These are phyloP conservation scores for Clarireedia hainanense DNA, from an alignment of 2,329 filamentous ascomycete genomes.

Conservation along the genomic window DNA sequence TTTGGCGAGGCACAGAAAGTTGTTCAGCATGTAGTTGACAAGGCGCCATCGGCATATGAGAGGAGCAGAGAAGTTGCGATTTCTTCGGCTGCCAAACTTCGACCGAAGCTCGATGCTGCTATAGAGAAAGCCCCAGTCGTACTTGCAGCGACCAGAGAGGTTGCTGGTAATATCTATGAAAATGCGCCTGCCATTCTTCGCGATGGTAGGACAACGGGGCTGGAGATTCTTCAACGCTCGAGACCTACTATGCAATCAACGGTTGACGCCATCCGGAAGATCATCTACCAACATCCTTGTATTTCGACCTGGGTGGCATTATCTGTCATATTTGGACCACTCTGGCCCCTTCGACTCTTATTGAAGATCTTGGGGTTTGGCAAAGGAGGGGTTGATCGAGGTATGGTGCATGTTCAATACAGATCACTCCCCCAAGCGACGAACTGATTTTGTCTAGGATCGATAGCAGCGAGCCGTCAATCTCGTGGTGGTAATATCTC, in stretches of 20 bases:
- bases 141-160: neutral
- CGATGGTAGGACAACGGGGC: neutral
- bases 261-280: neutral
- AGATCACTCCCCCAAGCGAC: neutral
- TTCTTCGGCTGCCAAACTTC: neutral
- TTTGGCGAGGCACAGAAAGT: constrained; percentile 1
- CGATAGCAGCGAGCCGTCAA: neutral
- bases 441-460: neutral
- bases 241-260: neutral
- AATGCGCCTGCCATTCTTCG: neutral
- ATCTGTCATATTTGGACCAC: neutral
- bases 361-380: constrained; percentile 3
- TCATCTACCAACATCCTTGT: neutral
- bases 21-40: neutral
- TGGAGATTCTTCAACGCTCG: neutral
- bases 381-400: neutral
- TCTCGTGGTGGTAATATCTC: neutral
- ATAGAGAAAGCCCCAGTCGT: neutral
- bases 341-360: neutral
- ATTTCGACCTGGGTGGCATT: neutral
- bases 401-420: neutral
- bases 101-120: neutral
- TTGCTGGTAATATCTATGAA: neutral
- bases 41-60: constrained; percentile 3
- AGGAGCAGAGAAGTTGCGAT: neutral